phyloP scores from a whole-genome alignment of 495 filamentous ascomycete genomes.

The Parathielavia hyrcaniae region DNA sequence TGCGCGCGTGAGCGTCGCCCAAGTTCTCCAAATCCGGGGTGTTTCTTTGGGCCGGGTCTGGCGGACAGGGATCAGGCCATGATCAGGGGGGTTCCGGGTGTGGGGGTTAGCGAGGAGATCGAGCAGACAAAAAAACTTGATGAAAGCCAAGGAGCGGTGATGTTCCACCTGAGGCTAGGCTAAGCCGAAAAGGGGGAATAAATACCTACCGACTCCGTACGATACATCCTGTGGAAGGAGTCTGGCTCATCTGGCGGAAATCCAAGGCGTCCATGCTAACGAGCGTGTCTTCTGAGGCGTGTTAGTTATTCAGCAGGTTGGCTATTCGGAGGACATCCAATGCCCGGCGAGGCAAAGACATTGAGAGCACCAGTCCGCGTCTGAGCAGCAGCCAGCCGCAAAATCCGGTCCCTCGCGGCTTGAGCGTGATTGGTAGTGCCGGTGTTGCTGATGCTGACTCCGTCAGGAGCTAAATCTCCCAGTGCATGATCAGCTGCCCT shows the following conservation, averaged over 20 bases:
- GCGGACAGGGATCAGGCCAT: slow-evolving; percentile 26
- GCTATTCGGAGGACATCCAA: background rate
- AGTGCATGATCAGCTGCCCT: slow-evolving; percentile 16
- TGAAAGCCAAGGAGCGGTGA: background rate
- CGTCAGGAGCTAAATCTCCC: background rate
- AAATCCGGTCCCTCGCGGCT: background rate
- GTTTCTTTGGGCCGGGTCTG: slow-evolving; percentile 24
- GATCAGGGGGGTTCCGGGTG: slow-evolving; percentile 28
- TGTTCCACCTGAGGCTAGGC: background rate
- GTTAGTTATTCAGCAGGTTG: background rate
- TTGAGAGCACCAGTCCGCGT: background rate
- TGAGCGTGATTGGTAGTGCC: background rate
- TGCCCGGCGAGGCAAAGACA: background rate
- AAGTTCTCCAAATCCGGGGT: slow-evolving; percentile 19
- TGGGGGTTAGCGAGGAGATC: slow-evolving; percentile 34
- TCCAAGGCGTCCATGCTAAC: background rate
- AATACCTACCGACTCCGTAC: background rate
- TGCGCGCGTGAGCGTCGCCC: slow-evolving; percentile 21
- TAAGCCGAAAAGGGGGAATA: slow-evolving; percentile 7
- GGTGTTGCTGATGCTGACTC: background rate
- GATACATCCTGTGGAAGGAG: too few species aligned
- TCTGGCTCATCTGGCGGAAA: too few species aligned
- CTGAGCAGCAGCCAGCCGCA: background rate
- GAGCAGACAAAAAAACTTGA: background rate
- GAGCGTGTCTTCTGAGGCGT: too few species aligned